Base-by-base conservation (phyloP, 148 eudicot genomes). In the Dianthus caryophyllus region DNA sequence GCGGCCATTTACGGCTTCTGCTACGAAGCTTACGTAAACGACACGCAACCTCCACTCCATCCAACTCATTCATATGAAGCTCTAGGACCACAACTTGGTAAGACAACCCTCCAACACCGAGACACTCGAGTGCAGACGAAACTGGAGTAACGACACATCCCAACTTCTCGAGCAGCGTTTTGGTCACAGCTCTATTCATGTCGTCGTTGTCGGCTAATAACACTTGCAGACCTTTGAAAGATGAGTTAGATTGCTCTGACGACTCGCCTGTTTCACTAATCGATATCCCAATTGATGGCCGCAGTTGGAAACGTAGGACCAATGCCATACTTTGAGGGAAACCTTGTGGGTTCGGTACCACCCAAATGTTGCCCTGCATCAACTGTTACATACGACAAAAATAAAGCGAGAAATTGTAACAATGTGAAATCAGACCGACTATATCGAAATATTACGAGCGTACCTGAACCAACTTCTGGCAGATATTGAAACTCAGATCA, bases 281-380 rank as follows among this genome's bases (percentile, higher is more conserved):
- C 20, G 70, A 75, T 9, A 74, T 69, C 38, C 73, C 79, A 10
- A 85, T 66, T 38, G 89, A 87, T 30, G 84, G 85, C 9, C 75
- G 77, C 26, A 75, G 81, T 69, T 87, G 91, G 44, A 89, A 87
- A 20, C 85, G 83, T 10, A 93, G 84, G 33, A 80, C 69, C 13
- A 93, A 78, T 6, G 81, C 85, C 95, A 89, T 93, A 67, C 84
- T 76, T 75, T 93, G 88, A 29, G 90, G 87, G 36, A 79, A 80
- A 5, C 86, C 91, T 18, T 81, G 80, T 6, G 86, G 80, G 55
- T 84, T 83, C 18, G 84, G 83, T 47, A 77, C 73, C 26, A 85
- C 82, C 91, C 96, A 81, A 6, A 93, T 84, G 76, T 84, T 81
- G 4, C 98, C 98, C 79, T 84, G 95, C 98, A 93, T 93, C 76